These are phyloP conservation scores for Paraleonurus japonicus DNA, from an alignment of 257 asterid genomes.

Conservation along the genomic window DNA sequence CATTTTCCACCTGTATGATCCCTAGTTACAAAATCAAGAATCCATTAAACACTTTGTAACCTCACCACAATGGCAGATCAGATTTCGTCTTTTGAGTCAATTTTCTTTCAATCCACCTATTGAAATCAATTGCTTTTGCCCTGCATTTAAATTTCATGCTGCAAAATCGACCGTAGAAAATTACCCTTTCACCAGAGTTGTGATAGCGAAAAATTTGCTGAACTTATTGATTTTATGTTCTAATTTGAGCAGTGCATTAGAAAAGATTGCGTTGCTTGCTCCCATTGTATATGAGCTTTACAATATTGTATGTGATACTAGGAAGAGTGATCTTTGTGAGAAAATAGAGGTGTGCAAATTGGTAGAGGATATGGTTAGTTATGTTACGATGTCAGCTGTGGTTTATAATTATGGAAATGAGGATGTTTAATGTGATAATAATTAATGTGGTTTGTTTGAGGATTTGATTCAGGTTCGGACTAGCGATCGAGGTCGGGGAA, in stretches of 20 bases:
- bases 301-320: conserved; percentile 38
- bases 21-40: conserved; percentile 36
- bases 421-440: conserved; percentile 33
- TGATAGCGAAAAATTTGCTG: conserved; percentile 58
- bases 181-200: conserved; percentile 32
- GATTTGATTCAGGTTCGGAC: conserved; percentile 78
- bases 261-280: conserved; percentile 72
- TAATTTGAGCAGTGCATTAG: conserved; percentile 40
- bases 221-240: conserved; percentile 60
- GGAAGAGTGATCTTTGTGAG: conserved; percentile 31
- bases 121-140: conserved; percentile 81
- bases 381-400: conserved; percentile 43
- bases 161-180: conserved; percentile 41
- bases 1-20: conserved; percentile 27
- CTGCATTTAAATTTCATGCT: conserved; percentile 61
- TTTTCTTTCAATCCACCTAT: conserved; percentile 89
- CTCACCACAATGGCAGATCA: conserved; percentile 51
- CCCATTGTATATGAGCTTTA: conserved; percentile 64
- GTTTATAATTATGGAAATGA: conserved; percentile 39
- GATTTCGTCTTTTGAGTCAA: conserved; percentile 70
- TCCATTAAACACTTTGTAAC: conserved; percentile 65
- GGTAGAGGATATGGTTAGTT: conserved; percentile 48
- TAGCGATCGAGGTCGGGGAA: conserved; percentile 51
- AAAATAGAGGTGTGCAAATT: conserved; percentile 45
- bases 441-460: conserved; percentile 55